phyloP scores from a whole-genome alignment of 2,329 filamentous ascomycete species.

The Verticillium klebahnii region DNA sequence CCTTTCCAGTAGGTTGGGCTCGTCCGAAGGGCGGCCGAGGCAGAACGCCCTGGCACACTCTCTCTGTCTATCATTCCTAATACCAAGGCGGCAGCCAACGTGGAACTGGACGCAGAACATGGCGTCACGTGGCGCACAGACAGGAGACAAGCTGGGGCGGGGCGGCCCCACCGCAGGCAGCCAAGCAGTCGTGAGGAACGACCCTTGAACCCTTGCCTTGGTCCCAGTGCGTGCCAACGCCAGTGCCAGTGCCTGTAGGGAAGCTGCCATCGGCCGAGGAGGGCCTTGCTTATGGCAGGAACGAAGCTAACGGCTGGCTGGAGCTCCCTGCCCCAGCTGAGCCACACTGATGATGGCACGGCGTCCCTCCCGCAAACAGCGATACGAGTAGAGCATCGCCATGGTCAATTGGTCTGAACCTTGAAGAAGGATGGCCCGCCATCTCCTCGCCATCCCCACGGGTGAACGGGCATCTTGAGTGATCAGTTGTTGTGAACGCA shows the following conservation, averaged over 20 bases:
- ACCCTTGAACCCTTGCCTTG: background rate
- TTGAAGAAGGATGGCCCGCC: background rate
- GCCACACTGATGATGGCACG: conserved; percentile 4
- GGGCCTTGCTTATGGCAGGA: background rate
- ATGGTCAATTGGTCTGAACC: background rate
- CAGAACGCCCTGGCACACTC: too few species aligned
- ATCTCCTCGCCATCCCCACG: too few species aligned
- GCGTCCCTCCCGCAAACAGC: background rate
- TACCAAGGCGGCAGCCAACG: background rate
- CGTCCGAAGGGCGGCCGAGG: too few species aligned
- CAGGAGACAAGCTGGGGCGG: background rate
- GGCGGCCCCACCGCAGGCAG: background rate
- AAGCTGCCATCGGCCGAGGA: background rate
- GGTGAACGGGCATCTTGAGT: too few species aligned
- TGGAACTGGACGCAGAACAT: background rate
- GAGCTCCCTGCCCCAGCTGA: conserved; percentile 1
- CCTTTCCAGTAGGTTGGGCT: too few species aligned
- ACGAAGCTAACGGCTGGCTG: background rate
- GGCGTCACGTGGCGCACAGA: background rate
- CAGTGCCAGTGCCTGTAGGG: background rate
- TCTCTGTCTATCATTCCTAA: too few species aligned
- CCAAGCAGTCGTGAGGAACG: background rate
- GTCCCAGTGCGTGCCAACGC: too few species aligned
- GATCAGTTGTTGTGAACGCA: background rate
- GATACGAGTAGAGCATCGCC: background rate